Base-by-base conservation (phyloP, 2,329 filamentous ascomycete species). In the Mycosphaerella arachidis region DNA sequence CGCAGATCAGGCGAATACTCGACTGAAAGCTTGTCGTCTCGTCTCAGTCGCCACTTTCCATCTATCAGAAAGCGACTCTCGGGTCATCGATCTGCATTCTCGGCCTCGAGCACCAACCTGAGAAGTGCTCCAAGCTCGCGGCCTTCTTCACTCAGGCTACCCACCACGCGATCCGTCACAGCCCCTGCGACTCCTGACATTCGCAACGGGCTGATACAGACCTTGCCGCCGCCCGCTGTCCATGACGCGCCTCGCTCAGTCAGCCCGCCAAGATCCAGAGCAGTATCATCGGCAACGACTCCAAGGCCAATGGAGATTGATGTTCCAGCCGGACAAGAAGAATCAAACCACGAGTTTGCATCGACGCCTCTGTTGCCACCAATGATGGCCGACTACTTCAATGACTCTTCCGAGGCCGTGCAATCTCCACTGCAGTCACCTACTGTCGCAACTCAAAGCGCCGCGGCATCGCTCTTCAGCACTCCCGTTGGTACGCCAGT, bases 351-450 rank as follows among this genome's bases (percentile, higher is more conserved):
- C 77, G 77, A 86, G 77, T 77, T 90, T 67, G 88, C 90, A 0
- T 88, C 88, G 4, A 97, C 92, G 2, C 93, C 92, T 43, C 81
- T 97, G 7, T 81, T 97, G 1, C 92, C 92, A 7, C 92, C 92
- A 0, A 81, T 94, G 37, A 84, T 95, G 78, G 86, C 84, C 30
- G 82, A 84, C 57, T 76, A 81, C 24, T 77, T 82, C 35, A 75
- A 79, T 48, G 75, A 72, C 7, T 74, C 78, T 40, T 78, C 84
- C 46, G 81, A 85, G 0, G 82, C 83, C 1, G 79, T 88, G 33
- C 83, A 90, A 60, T 95, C 91, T 7, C 91, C 92, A n/a, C 79
- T 96, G 29, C 91, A 95, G 74, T 95, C 91, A 0, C 92, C 92
- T 0, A 88, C 86, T 0, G 83, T 94, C 18, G 90, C 87, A 9